Percentiles rank a stretch among this genome's conserved stretches.
phyloP scores from a whole-genome alignment of 2,329 filamentous ascomycete species.

The Thelonectria olida region DNA sequence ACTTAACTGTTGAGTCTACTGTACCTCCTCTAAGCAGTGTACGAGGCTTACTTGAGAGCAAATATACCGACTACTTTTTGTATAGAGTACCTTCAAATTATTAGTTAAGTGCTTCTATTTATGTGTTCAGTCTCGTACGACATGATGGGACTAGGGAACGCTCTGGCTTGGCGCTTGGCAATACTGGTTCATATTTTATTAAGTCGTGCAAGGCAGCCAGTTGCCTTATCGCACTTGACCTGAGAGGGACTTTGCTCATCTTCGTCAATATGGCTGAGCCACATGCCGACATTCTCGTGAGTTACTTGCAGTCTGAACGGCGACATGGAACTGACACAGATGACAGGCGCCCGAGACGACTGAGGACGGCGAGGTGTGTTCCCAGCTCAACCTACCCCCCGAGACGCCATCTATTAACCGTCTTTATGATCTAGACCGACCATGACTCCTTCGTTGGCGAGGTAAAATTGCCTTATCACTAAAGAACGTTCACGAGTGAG shows the following conservation, averaged over 20 bases:
- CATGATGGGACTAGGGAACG: not conserved
- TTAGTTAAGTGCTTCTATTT: not conserved
- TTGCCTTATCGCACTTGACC: not conserved
- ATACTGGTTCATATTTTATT: not conserved
- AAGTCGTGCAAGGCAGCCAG: not conserved
- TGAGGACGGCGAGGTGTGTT: not conserved
- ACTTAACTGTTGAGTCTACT: not conserved
- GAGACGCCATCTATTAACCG: not conserved
- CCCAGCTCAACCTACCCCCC: not conserved
- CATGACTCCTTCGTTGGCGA: slow-evolving; percentile 1
- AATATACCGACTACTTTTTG: not conserved
- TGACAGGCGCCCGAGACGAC: not conserved
- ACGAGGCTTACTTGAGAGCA: not conserved
- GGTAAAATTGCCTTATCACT: not conserved
- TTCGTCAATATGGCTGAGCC: not conserved
- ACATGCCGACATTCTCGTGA: not conserved
- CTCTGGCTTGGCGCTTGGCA: not conserved
- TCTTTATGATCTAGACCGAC: not conserved
- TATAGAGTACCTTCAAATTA: not conserved
- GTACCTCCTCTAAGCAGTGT: not conserved
- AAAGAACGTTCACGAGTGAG: not conserved
- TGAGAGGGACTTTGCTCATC: not conserved
- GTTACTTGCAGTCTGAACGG: not conserved
- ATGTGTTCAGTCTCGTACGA: not conserved
- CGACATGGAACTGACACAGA: not conserved